Evolutionary conservation across 805 yeast genomes (phyloP).

Genomic region (Lachancea thermotolerans): DNA sequence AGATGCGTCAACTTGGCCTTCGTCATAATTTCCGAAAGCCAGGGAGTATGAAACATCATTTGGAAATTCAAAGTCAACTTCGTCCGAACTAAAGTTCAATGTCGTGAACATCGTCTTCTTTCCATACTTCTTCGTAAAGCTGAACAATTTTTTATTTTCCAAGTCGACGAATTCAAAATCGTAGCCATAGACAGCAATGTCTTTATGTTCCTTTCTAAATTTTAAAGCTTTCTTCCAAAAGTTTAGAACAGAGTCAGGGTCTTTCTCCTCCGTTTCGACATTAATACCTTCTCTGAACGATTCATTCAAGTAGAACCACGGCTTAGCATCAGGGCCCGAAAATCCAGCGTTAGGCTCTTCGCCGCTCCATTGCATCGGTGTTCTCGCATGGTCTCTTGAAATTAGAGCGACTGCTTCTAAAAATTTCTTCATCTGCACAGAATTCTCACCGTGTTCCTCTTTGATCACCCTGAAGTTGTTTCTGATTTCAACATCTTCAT

Average conservation of each 20-base stretch:
- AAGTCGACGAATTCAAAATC: slow-evolving; percentile 38
- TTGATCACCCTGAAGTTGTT: slow-evolving; percentile 35
- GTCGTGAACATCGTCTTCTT: slow-evolving; percentile 32
- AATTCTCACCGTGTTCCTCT: slow-evolving; percentile 14
- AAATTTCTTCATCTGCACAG: slow-evolving; percentile 22
- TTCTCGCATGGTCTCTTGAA: slow-evolving; percentile 45
- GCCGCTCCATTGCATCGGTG: slow-evolving; percentile 46
- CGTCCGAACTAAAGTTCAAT: slow-evolving; percentile 37
- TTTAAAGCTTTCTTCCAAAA: slow-evolving; percentile 41
- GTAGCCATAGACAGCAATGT: slow-evolving; percentile 40
- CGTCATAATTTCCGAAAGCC: slow-evolving; percentile 28
- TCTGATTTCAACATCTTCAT: slow-evolving; percentile 42
- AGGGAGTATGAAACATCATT: slow-evolving; percentile 30
- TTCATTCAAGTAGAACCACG: slow-evolving; percentile 33
- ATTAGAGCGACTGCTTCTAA: slow-evolving; percentile 31
- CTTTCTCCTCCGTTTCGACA: slow-evolving; percentile 39
- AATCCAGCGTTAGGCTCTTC: slow-evolving; percentile 38
- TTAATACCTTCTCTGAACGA: slow-evolving; percentile 34
- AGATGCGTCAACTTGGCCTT: slow-evolving; percentile 11
- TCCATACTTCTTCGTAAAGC: slow-evolving; percentile 34
- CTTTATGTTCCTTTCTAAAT: slow-evolving; percentile 39
- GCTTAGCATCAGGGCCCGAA: slow-evolving; percentile 32
- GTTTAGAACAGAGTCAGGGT: slow-evolving; percentile 39
- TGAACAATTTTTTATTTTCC: slow-evolving; percentile 37
- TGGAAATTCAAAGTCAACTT: slow-evolving; percentile 28